phyloP scores from a whole-genome alignment of 495 filamentous ascomycete genomes.

The Poronia punctata region DNA sequence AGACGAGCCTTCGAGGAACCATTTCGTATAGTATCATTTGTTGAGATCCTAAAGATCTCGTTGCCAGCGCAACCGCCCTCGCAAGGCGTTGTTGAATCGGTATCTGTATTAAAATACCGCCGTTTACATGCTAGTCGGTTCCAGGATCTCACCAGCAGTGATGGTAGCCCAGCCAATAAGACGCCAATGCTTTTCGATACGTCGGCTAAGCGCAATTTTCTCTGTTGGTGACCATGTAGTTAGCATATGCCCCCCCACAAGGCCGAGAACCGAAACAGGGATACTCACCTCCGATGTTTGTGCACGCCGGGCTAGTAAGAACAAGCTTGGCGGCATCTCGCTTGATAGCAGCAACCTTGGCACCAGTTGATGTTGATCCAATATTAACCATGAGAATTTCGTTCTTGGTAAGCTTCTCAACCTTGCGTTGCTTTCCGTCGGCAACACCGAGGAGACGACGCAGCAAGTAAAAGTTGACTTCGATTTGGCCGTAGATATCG shows the following conservation, averaged over 20 bases:
- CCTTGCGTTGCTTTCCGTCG: constrained; percentile 98
- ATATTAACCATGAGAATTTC: constrained; percentile 99
- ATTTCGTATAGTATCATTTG: too few species aligned
- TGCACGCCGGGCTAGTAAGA: constrained; percentile 25
- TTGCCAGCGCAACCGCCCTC: too few species aligned
- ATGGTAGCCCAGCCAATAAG: constrained; percentile 97
- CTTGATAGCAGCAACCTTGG: constrained; percentile 92
- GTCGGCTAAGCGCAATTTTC: constrained; percentile 91
- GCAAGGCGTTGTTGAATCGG: too few species aligned
- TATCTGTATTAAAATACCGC: too few species aligned
- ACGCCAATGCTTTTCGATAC: constrained; percentile 99
- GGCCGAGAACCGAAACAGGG: neutral
- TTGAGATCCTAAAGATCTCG: too few species aligned
- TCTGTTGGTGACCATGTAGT: constrained; percentile 42
- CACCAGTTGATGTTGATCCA: constrained; percentile 89
- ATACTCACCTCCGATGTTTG: constrained; percentile 19
- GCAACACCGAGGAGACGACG: constrained; percentile 91
- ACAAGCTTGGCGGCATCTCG: constrained; percentile 90
- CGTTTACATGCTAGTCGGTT: constrained; percentile 11
- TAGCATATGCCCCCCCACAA: neutral
- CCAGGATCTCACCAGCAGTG: constrained; percentile 32
- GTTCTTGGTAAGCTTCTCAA: constrained; percentile 93
- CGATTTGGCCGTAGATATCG: constrained; percentile 92
- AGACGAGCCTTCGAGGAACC: too few species aligned
- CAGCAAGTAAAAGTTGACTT: constrained; percentile 98